Percentiles rank a stretch among this genome's conserved stretches.
Evolutionary conservation across 139 green algal species (phyloP).

Genomic region (Auxenochlorella pyrenoidosa): DNA sequence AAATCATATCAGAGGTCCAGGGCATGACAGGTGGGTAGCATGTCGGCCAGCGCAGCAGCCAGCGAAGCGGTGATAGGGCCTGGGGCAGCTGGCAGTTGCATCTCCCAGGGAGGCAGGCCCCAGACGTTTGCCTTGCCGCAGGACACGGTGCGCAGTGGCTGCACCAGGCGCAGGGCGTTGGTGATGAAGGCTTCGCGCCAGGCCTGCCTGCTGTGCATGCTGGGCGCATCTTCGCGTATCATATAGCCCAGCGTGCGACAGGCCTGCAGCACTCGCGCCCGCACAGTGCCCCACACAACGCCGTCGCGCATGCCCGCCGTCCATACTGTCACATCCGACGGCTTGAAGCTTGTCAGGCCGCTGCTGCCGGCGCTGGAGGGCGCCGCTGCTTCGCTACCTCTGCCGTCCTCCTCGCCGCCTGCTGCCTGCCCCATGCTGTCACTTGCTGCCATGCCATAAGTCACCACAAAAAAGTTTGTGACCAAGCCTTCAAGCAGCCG

Average conservation of each 20-base stretch:
- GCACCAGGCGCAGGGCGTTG: conserved; percentile 48
- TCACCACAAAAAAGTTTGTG: conserved; percentile 62
- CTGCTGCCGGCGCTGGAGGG: background rate
- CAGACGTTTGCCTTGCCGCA: conserved; percentile 27
- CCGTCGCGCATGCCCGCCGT: conserved; percentile 27
- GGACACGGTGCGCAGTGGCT: conserved; percentile 15
- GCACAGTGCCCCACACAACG: conserved; percentile 48
- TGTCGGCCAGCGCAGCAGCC: background rate
- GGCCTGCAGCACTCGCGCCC: conserved; percentile 46
- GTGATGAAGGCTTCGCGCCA: conserved; percentile 67
- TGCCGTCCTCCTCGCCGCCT: background rate
- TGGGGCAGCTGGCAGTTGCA: conserved; percentile 7
- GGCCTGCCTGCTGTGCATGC: background rate
- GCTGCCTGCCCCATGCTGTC: background rate
- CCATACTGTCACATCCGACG: background rate
- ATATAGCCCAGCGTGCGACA: conserved; percentile 33
- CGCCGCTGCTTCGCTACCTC: background rate
- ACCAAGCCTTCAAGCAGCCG: conserved; percentile 58
- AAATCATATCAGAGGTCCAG: background rate
- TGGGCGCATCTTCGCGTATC: conserved; percentile 34
- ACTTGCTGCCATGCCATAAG: background rate
- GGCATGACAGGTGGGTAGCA: background rate
- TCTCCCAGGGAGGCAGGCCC: background rate
- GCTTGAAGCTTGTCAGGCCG: background rate
- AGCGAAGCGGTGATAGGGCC: conserved; percentile 22